Evolutionary conservation across 2,329 filamentous ascomycete genomes (phyloP), one percentile per base, ranked within the genome.

Genomic region (Talaromyces sp.): DNA sequence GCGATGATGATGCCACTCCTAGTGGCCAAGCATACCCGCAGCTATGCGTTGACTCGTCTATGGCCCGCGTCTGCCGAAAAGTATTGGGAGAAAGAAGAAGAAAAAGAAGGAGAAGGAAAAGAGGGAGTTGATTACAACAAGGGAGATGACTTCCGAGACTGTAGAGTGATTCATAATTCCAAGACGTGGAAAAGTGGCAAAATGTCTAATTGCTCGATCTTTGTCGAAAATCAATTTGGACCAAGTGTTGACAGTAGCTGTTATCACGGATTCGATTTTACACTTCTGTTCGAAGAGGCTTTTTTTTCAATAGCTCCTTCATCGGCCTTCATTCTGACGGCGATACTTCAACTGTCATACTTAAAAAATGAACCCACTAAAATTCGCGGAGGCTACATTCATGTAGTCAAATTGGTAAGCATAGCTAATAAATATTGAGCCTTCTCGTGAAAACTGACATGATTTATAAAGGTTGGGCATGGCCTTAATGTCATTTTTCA

Each of bases 241-340:
- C 43, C 43, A 24, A 48, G 43, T 17, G 43, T 48, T 48, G 43
- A 48, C 21, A 21, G 19, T 48, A 48, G 43, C 43, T 77, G 74
- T 68, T 70, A 73, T 24, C 71, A 70, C 24, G 70, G 69, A 11
- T 77, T 78, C 61, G 77, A 79, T 59, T 79, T 79, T 61, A 77
- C 76, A 31, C 68, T 79, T 48, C 67, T 79, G 11, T 79, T 79
- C 59, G 43, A 48, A 48, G 43, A 48, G 14, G 43, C n/a, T 1
- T 48, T 48, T 7, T 24, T 48, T 14, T 48, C 43, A 6, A 48
- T 48, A 21, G 43, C 19, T 2, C 43, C 43, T 21, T 48, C 43
- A 24, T 19, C 11, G 21, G 19, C n/a, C 11, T 48, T 48, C 19
- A 19, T 48, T 48, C 11, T 48, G 11, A 8, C 21, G n/a, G n/a